Base-by-base conservation (phyloP, 1,284 basidiomycete species). In the Ustilago shanxiensis region DNA sequence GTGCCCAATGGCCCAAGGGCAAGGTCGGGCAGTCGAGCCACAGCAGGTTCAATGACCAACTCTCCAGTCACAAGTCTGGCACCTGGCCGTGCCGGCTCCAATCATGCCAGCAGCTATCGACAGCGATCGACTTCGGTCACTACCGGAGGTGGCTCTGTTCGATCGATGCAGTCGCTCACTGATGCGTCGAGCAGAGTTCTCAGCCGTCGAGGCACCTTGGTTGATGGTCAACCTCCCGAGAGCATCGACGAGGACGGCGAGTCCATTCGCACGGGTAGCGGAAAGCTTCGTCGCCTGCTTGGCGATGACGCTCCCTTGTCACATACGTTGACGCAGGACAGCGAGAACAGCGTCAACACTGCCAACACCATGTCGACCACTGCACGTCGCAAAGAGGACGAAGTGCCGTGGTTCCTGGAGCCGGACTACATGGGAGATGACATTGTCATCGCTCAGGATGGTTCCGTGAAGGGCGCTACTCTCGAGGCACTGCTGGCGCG, bases 401-500 rank as follows among this genome's bases (percentile, higher is more conserved):
- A 92, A 90, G 81, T 83, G 81, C 93, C 95, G 2, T 95, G 93
- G 93, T 87, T 82, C 87, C 88, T 98, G 61, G 91, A 90, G 22
- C 90, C 92, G 3, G 92, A 93, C 79, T 95, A 93, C 85, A 90
- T 89, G 61, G 90, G 91, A 53, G 89, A 89, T 14, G 94, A 97
- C 76, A 93, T 98, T 77, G 86, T 93, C 72, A 90, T 97, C 79
- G 93, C 95, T 80, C 89, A 92, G 89, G 90, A 65, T 53, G 80
- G 82, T 37, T 82, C 84, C 29, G 92, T 98, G 63, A 91, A 92
- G 63, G 96, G 93, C 26, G 96, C 95, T 1, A 95, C 95, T 0
- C 89, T 96, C 13, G 88, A 90, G 16, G 94, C 94, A 3, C 88
- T 98, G 9, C 91, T 98, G 5, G 95, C 95, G 83, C 90, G 94